phyloP scores from a whole-genome alignment of 176 grass and related monocot genomes.

The Otatea glauca region DNA sequence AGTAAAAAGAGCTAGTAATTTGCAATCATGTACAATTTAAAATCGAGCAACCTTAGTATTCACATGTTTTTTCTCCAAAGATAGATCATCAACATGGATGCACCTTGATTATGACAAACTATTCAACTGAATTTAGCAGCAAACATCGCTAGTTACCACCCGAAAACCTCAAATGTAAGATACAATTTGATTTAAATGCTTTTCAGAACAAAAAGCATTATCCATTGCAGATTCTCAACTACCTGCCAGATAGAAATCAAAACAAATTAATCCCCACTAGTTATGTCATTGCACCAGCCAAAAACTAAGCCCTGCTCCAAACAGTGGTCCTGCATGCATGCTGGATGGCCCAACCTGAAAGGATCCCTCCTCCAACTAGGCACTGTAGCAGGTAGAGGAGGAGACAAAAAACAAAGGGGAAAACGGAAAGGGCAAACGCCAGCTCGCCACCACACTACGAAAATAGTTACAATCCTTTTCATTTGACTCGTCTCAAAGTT shows the following conservation, averaged over 20 bases:
- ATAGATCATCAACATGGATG: too few relatives aligned
- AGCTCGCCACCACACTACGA: neutral
- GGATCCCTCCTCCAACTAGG: slow-evolving; percentile 12
- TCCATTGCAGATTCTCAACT: neutral
- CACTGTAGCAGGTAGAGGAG: slow-evolving; percentile 22
- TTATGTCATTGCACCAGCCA: slow-evolving; percentile 2
- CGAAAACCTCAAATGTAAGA: neutral
- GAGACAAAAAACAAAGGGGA: neutral
- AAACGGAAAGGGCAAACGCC: neutral
- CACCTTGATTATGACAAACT: neutral
- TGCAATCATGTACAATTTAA: neutral
- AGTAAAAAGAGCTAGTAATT: neutral
- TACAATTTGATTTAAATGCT: neutral
- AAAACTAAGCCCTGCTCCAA: slow-evolving; percentile 20
- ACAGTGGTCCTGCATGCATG: slow-evolving; percentile 15
- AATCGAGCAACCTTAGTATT: neutral
- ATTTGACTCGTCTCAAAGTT: neutral
- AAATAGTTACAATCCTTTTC: neutral
- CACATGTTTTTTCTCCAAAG: neutral
- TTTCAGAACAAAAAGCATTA: neutral
- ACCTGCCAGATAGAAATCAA: slow-evolving; percentile 6
- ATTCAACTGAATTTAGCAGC: neutral
- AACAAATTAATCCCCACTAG: neutral
- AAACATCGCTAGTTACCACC: neutral
- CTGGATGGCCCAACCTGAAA: slow-evolving; percentile 21